A percentile compares a stretch with the other conserved stretches of the same genome.
phyloP scores from a whole-genome alignment of 2,329 filamentous ascomycete species.

The Blastomyces percursus region DNA sequence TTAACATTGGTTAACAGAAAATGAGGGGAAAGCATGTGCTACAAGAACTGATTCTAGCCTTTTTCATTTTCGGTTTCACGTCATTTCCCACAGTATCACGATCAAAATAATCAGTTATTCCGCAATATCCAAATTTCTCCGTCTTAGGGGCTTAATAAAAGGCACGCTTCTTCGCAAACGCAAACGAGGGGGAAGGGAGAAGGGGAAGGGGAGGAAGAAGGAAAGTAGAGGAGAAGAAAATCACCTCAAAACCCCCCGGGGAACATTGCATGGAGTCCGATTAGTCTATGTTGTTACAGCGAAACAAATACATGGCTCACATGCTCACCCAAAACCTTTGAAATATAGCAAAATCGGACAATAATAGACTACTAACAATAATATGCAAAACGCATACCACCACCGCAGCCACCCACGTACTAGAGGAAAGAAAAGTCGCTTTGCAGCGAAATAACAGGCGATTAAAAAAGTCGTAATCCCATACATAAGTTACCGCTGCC shows the following conservation, averaged over 20 bases:
- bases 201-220: neutral
- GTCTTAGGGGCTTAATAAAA: neutral
- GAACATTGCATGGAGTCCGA: neutral
- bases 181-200: neutral
- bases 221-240: no score
- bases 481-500: neutral
- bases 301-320: neutral
- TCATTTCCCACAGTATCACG: neutral
- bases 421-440: neutral
- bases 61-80: neutral
- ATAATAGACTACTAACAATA: neutral
- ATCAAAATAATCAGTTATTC: neutral
- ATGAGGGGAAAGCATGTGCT: no score
- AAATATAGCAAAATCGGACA: neutral
- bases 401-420: neutral
- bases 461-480: neutral
- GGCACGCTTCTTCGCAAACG: no score
- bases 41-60: neutral
- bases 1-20: no score
- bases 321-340: neutral
- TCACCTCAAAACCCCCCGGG: neutral
- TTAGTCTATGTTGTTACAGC: neutral
- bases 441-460: neutral
- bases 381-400: neutral
- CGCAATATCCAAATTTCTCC: neutral